Percentiles rank a stretch among this genome's conserved stretches.
These are phyloP conservation scores for Gentiana dahurica DNA, from an alignment of 257 asterid species.

Conservation along the genomic window DNA sequence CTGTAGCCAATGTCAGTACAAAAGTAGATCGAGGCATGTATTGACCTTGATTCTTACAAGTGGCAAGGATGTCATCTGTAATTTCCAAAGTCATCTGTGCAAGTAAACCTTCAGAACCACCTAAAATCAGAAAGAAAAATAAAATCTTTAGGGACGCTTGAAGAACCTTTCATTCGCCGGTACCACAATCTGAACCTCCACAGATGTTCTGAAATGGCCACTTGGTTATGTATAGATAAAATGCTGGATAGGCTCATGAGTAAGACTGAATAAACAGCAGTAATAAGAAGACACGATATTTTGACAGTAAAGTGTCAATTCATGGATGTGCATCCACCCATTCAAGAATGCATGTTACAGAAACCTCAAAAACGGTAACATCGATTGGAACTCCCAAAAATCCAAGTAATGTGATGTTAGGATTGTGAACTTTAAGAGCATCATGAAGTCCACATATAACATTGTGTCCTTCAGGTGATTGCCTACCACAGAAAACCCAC, in stretches of 20 bases:
- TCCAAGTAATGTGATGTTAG: slow-evolving; percentile 68
- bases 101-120: slow-evolving; percentile 97
- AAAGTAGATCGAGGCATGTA: background rate
- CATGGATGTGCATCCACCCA: background rate
- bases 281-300: background rate
- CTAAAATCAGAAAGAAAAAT: slow-evolving; percentile 22
- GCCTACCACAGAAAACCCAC: slow-evolving; percentile 86
- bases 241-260: background rate
- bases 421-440: slow-evolving; percentile 72
- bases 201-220: background rate
- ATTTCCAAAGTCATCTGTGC: slow-evolving; percentile 81
- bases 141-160: slow-evolving; percentile 6
- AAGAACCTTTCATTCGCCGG: background rate
- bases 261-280: no score
- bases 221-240: background rate
- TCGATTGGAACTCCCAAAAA: slow-evolving; percentile 41
- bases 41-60: slow-evolving; percentile 90
- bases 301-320: no score
- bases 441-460: slow-evolving; percentile 87
- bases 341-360: background rate
- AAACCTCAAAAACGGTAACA: background rate
- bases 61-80: slow-evolving; percentile 66
- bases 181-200: background rate
- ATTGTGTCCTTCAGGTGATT: slow-evolving; percentile 98
- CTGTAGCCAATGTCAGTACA: no score